A percentile compares a stretch with the other conserved stretches of the same genome.
Conservation (phyloP, 306 rosid species). For the Vigna trinervia region DNA sequence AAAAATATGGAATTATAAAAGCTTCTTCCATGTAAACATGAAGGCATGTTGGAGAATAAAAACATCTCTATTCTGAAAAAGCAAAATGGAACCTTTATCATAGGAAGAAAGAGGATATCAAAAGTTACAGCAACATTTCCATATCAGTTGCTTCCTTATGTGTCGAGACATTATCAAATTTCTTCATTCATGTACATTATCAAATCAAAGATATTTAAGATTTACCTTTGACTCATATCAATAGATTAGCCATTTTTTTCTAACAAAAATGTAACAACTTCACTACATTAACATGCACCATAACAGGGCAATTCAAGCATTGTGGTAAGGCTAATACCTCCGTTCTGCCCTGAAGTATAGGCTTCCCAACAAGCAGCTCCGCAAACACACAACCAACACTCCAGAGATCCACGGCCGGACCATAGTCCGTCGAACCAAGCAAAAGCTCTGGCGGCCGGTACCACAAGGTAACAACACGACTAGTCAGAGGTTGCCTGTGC, state of each 20-base stretch:
- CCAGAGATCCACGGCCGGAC: slow-evolving; percentile 92
- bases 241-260: neutral
- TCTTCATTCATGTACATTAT: neutral
- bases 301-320: neutral
- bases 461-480: slow-evolving; percentile 93
- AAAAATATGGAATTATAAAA: slow-evolving; percentile 2
- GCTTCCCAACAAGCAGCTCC: slow-evolving; percentile 78
- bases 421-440: slow-evolving; percentile 87
- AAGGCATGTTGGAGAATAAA: neutral
- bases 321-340: slow-evolving; percentile 66
- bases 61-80: neutral
- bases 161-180: slow-evolving; percentile 14
- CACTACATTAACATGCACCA: slow-evolving; percentile 4
- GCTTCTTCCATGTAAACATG: neutral
- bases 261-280: slow-evolving; percentile 21
- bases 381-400: slow-evolving; percentile 94
- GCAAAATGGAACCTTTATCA: slow-evolving; percentile 1
- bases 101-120: neutral
- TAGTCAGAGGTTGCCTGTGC: slow-evolving; percentile 75
- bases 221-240: neutral
- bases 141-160: slow-evolving; percentile 23
- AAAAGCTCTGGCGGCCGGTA: slow-evolving; percentile 97
- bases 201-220: neutral
- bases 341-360: slow-evolving; percentile 93
- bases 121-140: slow-evolving; percentile 7